Base-by-base conservation (phyloP, 371 early-diverging fungal species). In the Mucor velutinosus region DNA sequence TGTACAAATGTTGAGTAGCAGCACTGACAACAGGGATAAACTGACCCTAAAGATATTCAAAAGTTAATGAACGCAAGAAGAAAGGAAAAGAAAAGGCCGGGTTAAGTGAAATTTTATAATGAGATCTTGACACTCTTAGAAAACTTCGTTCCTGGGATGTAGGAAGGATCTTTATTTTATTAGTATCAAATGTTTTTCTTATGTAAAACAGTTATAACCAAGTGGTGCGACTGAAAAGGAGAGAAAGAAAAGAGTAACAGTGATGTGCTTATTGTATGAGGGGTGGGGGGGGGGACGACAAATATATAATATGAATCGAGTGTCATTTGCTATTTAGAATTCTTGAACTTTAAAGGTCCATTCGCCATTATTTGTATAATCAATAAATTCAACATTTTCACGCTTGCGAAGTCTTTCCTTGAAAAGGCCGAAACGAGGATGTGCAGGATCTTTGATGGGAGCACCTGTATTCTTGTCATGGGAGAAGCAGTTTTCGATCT, bases 271-370 rank as follows among this genome's bases (percentile, higher is more conserved):
- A 12, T 10, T 35, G 10, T 35, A 35, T 35, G 12, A 35, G 37
- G 12, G 37, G 37, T 12, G 3, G 3, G 33, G 33, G 7, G 3
- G 7, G 12, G 17, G 17, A 41, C 17, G 41, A 17, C 41, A 41
- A 41, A 17, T 17, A 17, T 41, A 41, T 41, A 41, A 5, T 17
- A 41, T 17, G 41, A 17, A 41, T 41, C 41, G 17, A 41, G 14
- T 37, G 37, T 19, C 19, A 23, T 60, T 71, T 74, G 27, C 7
- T 61, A 35, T 17, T 75, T 90, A 93, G 76, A 98, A 98, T 71
- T 93, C 93, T 61, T 93, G 86, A 10, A 96, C 97, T 21, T 82
- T 78, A 76, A 98, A 98, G 15, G 79, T 85, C 99, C 99, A 98
- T 0, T 80, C 82, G 25, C 97, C 97, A 2, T 76, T 71, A 12